Evolutionary conservation across 225 moss, liverwort and hornwort genomes (phyloP), one percentile per base, ranked within the genome.

Genomic region (Pseudisothecium myosuroides): DNA sequence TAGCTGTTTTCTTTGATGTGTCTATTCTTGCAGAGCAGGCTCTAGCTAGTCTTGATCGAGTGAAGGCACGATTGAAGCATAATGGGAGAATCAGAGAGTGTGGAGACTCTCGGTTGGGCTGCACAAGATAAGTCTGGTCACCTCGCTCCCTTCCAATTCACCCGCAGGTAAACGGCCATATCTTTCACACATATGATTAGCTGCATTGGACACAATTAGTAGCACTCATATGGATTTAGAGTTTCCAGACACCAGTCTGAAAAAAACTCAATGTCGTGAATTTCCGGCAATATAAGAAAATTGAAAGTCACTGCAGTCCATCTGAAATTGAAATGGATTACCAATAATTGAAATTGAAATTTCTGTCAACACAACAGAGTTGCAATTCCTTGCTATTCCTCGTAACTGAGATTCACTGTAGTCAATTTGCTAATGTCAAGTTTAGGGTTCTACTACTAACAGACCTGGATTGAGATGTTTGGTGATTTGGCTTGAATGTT

Each of bases 81-180:
- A 13, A 92, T 92, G 90, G 88, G 80, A 86, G 86, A 55, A 80
- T 72, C 80, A 78, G 65, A 37, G 15, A 17, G 17, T 47, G 4
- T 63, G 31, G 80, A 88, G 86, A 88, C 67, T 67, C 67, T 90
- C 5, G 88, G 92, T 4, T 92, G 90, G 88, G 92, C 88, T 34
- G 86, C 92, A 21, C 86, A 74, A 22, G 92, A 92, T 66, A 86
- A 88, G 50, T 88, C 90, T n/a, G 92, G 90, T 22, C 88, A 86
- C 60, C 92, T 92, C 45, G 86, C 83, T 79, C 90, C 90, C 31
- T 92, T 92, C 90, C 80, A 68, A 22, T 92, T 92, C 88, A 65
- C 59, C 4, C 92, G 90, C 74, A 91, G 91, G 91, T 87, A 58
- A 12, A 49, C 39, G 10, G n/a, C 10, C 54, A 28, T 27, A 39